phyloP scores from a whole-genome alignment of 106 monocot genomes.

The Hemerocallis citrina region DNA sequence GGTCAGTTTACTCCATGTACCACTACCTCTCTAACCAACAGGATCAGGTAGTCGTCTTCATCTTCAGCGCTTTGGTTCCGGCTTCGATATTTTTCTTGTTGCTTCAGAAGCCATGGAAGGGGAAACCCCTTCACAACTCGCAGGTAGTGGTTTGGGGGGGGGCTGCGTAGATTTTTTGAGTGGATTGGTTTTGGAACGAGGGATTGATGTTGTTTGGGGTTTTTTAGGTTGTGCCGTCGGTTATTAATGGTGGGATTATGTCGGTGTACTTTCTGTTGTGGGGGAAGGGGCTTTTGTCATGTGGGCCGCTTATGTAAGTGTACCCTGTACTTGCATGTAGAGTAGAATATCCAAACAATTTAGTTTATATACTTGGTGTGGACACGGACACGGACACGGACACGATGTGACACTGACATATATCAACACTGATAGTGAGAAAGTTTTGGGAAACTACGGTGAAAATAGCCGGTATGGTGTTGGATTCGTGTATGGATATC shows the following conservation, averaged over 20 bases:
- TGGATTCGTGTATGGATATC: too few species aligned
- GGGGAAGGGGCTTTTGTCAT: slow-evolving; percentile 91
- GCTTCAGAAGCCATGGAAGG: slow-evolving; percentile 94
- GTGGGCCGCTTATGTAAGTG: slow-evolving; percentile 93
- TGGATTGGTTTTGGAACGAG: neutral
- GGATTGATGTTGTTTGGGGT: too few species aligned
- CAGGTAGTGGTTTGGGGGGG: slow-evolving; percentile 82
- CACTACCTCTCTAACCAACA: slow-evolving; percentile 49
- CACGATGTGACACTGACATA: too few species aligned
- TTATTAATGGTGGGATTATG: slow-evolving; percentile 95
- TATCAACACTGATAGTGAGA: too few species aligned
- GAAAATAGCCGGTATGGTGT: too few species aligned
- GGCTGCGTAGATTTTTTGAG: slow-evolving; percentile 6
- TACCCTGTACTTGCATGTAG: neutral
- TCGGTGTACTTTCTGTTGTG: slow-evolving; percentile 77
- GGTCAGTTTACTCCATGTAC: slow-evolving; percentile 93
- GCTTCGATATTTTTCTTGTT: slow-evolving; percentile 75
- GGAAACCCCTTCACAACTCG: slow-evolving; percentile 79
- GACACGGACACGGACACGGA: too few species aligned
- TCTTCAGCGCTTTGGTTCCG: slow-evolving; percentile 81
- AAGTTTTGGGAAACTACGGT: too few species aligned
- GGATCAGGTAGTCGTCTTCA: slow-evolving; percentile 70
- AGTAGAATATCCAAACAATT: neutral
- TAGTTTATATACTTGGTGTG: too few species aligned
- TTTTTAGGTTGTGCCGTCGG: slow-evolving; percentile 76